Conservation (phyloP, 805 yeast species). For the Brettanomyces bruxellensis region DNA sequence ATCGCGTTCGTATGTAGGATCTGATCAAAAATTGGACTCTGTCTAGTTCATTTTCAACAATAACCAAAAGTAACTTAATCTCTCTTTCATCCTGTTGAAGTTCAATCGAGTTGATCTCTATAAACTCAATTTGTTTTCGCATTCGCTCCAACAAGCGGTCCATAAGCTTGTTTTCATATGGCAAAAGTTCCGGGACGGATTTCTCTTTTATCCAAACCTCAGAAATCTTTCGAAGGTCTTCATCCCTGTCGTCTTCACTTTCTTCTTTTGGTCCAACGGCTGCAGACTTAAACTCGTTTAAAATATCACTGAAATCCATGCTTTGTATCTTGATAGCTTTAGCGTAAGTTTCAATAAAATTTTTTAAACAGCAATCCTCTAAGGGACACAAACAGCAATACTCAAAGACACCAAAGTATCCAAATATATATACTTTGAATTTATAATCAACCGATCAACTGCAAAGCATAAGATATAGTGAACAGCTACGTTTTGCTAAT, state of each 20-base stretch:
- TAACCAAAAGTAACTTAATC: constrained; percentile 68
- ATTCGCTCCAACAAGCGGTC: constrained; percentile 49
- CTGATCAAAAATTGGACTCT: constrained; percentile 76
- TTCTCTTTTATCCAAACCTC: constrained; percentile 79
- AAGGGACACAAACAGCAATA: too few species aligned
- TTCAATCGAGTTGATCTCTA: constrained; percentile 73
- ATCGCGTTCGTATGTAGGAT: constrained; percentile 69
- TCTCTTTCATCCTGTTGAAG: constrained; percentile 55
- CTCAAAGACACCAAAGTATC: too few species aligned
- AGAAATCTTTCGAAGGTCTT: constrained; percentile 37
- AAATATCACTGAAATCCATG: constrained; percentile 62
- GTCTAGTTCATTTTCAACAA: constrained; percentile 88
- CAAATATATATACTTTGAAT: too few species aligned
- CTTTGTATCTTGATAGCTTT: too few species aligned
- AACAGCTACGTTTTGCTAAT: too few species aligned
- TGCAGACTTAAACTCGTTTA: constrained; percentile 50
- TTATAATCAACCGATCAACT: too few species aligned
- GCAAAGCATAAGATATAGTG: too few species aligned
- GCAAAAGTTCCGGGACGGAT: constrained; percentile 78
- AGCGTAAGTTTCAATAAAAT: too few species aligned
- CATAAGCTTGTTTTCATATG: constrained; percentile 56
- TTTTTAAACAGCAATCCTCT: too few species aligned
- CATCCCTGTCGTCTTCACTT: constrained; percentile 17
- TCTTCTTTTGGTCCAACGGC: constrained; percentile 17
- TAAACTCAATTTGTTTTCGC: constrained; percentile 61